Evolutionary conservation across 1,139 yeast genomes (phyloP), one percentile per base, ranked within the genome.

Genomic region (Candida sanyaensis): DNA sequence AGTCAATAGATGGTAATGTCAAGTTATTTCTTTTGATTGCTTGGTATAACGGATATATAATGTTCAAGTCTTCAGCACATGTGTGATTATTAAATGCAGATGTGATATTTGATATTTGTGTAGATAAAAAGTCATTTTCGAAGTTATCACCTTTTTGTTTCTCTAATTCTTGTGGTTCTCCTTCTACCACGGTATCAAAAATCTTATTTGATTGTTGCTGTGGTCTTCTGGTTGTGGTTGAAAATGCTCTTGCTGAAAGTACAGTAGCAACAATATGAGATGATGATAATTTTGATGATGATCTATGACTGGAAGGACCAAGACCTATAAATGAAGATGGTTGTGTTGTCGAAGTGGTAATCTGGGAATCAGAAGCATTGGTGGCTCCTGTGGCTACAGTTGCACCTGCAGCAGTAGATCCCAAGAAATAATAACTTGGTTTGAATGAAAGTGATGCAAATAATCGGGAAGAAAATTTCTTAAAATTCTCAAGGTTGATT

Each of bases 41-140:
- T 57, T 75, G 80, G 51, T 74, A 75, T 31, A 75, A 57, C 2
- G 80, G 80, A 51, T 67, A 72, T 9, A 75, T 71, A 34, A 69
- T 49, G 49, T 72, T 62, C 42, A 66, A 58, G 12, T 71, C 66
- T 7, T 57, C 57, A 1, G 65, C 55, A 4, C 54, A 41, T 6
- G 51, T 36, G 38, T 54, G 52, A 27, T 50, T 55, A 10, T 55
- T 38, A 45, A 54, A 62, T 8, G 56, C 56, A 2, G 54, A 49
- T 2, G 50, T 49, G 17, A 69, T 68, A 17, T 49, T 52, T 5
- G 54, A 37, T 5, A 60, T 33, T 50, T 69, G 74, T 7, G 64
- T 54, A 5, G 52, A 37, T 8, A 64, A 55, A 40, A 72, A 63
- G 10, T 55, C 45, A 0, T 52, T 33, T 36, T 65, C 67, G 45